Evolutionary conservation across 2,329 filamentous ascomycete species (phyloP), one percentile per base, ranked within the genome.

Genomic region (Trichoderma arundinaceum): DNA sequence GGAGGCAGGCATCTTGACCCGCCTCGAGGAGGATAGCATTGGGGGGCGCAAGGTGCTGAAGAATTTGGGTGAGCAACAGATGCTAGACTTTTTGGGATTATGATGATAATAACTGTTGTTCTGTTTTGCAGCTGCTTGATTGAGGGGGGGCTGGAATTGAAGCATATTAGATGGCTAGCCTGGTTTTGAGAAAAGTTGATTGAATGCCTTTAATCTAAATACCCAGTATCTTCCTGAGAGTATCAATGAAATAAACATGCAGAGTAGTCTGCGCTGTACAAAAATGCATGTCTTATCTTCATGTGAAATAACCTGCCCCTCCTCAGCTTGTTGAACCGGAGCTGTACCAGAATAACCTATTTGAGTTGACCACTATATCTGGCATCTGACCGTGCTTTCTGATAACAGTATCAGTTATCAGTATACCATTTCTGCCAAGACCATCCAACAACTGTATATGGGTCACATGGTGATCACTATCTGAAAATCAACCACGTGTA

Each of bases 1-100:
- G 19, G 80, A 82, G 71, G 74, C 72, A 13, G 74, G 71, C 6
- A 74, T 77, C 46, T 79, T 81, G 65, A 75, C 74, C 7, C 66
- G 71, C 4, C 75, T 79, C 43, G 77, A 80, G 54, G 72, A 74
- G 12, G 78, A 80, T 10, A 75, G 73, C 39, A n/a, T 77, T 3
- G 73, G 71, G 39, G 77, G 73, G 0, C 70, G 74, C 5, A 77
- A 71, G 66, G 4, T 78, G 4, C 15, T 78, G 1, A 53, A 73
- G 44, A 75, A 78, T 28, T 67, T 78, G 60, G 67, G 64, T 39
- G 54, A 68, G 44, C 64, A 61, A 17, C 52, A 61, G 46, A 19
- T 64, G 13, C 49, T 64, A 53, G 48, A 54, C 13, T 51, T 22
- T 17, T 6, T 51, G 22, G 62, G 51, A 43, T n/a, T 41, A n/a